phyloP scores from a whole-genome alignment of 306 rosid genomes.

The Vachellia collinsii region DNA sequence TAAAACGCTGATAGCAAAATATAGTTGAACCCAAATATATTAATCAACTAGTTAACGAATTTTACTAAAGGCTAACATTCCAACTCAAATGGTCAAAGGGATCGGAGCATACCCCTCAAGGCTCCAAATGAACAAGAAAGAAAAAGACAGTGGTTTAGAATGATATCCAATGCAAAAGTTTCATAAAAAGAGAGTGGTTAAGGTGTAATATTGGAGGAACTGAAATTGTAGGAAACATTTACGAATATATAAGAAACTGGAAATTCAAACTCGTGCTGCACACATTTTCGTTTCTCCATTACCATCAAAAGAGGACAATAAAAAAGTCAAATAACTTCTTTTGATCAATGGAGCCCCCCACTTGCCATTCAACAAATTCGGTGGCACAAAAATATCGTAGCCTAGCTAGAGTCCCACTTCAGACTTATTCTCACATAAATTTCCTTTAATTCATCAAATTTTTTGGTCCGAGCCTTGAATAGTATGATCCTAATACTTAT shows the following conservation, averaged over 20 bases:
- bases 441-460: not conserved
- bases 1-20: not conserved
- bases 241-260: not conserved
- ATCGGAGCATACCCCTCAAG: not conserved
- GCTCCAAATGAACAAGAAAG: no score
- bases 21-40: not conserved
- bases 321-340: not conserved
- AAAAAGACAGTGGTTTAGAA: not conserved
- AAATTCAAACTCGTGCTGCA: not conserved
- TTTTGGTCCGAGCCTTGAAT: not conserved
- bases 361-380: not conserved
- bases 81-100: not conserved
- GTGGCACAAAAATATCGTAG: not conserved
- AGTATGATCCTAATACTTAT: not conserved
- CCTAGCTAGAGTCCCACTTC: not conserved
- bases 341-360: not conserved
- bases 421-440: not conserved
- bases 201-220: not conserved
- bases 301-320: not conserved
- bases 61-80: not conserved
- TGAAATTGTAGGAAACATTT: no score
- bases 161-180: not conserved
- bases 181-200: not conserved
- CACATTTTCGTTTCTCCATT: not conserved
- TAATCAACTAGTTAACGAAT: not conserved